phyloP scores from a whole-genome alignment of 371 early-diverging fungal genomes.

The Actinomortierella ambigua region DNA sequence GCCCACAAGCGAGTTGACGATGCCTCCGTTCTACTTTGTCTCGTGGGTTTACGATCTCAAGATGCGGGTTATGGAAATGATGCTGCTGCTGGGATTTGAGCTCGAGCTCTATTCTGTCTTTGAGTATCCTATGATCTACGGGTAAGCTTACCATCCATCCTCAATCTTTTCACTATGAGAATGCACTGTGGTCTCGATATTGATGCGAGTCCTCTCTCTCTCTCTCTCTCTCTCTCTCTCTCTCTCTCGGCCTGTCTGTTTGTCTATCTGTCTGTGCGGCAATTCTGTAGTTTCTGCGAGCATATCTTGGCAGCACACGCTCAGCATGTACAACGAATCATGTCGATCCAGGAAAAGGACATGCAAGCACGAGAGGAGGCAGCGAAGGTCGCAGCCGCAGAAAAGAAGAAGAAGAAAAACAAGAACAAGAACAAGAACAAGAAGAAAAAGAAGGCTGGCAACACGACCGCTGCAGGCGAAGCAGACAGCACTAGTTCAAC shows the following conservation, averaged over 20 bases:
- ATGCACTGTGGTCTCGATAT: too few species aligned
- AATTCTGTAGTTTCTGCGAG: conserved; percentile 26
- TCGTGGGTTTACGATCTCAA: conserved; percentile 79
- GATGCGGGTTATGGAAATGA: conserved; percentile 61
- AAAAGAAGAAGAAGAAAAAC: conserved; percentile 17
- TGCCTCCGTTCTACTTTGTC: conserved; percentile 63
- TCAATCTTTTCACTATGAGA: too few species aligned
- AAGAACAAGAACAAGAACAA: conserved; percentile 15
- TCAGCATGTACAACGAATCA: conserved; percentile 46
- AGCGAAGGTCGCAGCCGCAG: neutral
- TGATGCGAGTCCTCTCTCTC: neutral
- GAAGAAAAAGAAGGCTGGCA: conserved; percentile 1
- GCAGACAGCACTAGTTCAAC: neutral
- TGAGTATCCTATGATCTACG: conserved; percentile 71
- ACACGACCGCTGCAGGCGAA: neutral
- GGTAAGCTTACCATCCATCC: too few species aligned
- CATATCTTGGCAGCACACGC: conserved; percentile 47
- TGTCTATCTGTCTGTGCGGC: neutral
- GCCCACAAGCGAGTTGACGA: conserved; percentile 12
- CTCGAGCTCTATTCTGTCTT: conserved; percentile 70
- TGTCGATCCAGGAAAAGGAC: conserved; percentile 12
- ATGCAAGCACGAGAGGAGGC: neutral
- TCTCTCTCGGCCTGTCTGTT: conserved; percentile 1
- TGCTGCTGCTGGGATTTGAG: conserved; percentile 71
- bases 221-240: conserved; percentile 2